Evolutionary conservation across 164 flowering plant species (phyloP).

Genomic region (Vitis vinifera): ASM3070453v1 NC_081820.1:15867001-15867500

Average conservation of each 20-base stretch:
- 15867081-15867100: background rate
- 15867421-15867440: conserved; percentile 79
- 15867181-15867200: conserved; percentile 45
- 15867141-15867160: conserved; percentile 45
- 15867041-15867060: conserved; percentile 10
- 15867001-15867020: conserved; percentile 85
- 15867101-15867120: conserved; percentile 21
- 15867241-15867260: background rate
- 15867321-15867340: conserved; percentile 52
- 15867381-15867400: conserved; percentile 76
- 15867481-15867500: conserved; percentile 87
- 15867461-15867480: conserved; percentile 81
- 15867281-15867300: conserved; percentile 81
- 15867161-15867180: conserved; percentile 59
- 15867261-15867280: background rate
- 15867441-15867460: conserved; percentile 73
- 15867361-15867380: conserved; percentile 63
- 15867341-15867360: conserved; percentile 63
- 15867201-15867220: too few species aligned
- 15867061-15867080: background rate
- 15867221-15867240: background rate
- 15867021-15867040: conserved; percentile 93
- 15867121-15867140: conserved; percentile 65
- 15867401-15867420: conserved; percentile 61
- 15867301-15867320: conserved; percentile 65